These are phyloP conservation scores for Cordyceps cicadae DNA, from an alignment of 2,329 filamentous ascomycete genomes.

Conservation along the genomic window DNA sequence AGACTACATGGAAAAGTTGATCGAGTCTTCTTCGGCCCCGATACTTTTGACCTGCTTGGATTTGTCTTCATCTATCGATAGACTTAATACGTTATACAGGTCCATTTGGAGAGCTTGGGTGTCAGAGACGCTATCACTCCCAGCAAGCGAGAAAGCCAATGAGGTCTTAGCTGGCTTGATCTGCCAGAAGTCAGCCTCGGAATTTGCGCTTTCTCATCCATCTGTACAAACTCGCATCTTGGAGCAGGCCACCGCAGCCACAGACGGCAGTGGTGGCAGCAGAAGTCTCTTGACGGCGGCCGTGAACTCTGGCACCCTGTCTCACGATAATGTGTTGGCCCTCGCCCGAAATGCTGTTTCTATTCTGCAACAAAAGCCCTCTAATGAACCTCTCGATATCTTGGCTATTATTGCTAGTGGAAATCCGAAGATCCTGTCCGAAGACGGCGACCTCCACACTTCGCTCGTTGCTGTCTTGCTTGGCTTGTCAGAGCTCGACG, in stretches of 20 bases:
- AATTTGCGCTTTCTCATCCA: constrained; percentile 29
- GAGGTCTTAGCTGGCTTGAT: constrained; percentile 37
- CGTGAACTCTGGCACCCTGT: constrained; percentile 34
- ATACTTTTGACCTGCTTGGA: constrained; percentile 60
- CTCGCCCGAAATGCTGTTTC: constrained; percentile 29
- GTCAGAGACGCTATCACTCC: constrained; percentile 30
- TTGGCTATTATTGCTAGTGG: constrained; percentile 30
- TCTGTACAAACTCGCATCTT: constrained; percentile 41
- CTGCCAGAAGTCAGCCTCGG: constrained; percentile 32
- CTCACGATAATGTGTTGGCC: constrained; percentile 24
- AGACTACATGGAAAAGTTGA: constrained; percentile 47
- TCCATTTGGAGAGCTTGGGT: constrained; percentile 39
- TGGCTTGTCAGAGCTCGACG: constrained; percentile 42
- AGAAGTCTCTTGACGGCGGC: constrained; percentile 37
- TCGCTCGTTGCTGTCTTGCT: constrained; percentile 45
- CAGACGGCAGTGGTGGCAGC: constrained; percentile 32
- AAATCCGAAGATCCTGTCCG: constrained; percentile 35
- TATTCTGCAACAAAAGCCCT: constrained; percentile 24
- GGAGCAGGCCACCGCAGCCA: constrained; percentile 30
- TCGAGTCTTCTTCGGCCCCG: constrained; percentile 60
- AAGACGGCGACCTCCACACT: constrained; percentile 39
- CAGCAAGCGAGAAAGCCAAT: constrained; percentile 17
- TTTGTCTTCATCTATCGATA: constrained; percentile 38
- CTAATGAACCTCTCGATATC: constrained; percentile 39
- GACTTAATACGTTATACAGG: constrained; percentile 29